Evolutionary conservation across 768 basidiomycete species (phyloP).

Genomic region (Scleroderma bovista): DNA sequence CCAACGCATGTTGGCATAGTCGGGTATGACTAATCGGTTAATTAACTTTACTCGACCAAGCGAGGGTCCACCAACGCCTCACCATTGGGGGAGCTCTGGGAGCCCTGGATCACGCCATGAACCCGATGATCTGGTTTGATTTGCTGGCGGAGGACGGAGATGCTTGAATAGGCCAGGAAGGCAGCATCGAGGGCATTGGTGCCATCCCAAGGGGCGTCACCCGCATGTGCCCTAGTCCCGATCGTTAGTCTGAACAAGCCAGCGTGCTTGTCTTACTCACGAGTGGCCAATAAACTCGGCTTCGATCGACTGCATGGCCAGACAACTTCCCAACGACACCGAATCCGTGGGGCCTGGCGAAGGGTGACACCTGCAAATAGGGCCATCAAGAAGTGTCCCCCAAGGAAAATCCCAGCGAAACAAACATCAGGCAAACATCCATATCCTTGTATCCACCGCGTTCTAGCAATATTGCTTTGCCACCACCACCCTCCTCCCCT

Average conservation of each 20-base stretch:
- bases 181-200: conserved; percentile 86
- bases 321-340: conserved; percentile 46
- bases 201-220: conserved; percentile 81
- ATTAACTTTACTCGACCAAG: neutral
- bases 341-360: conserved; percentile 48
- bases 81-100: conserved; percentile 69
- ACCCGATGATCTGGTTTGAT: conserved; percentile 77
- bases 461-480: conserved; percentile 70
- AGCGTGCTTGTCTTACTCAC: conserved; percentile 34
- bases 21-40: conserved; percentile 63
- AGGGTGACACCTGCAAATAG: conserved; percentile 63
- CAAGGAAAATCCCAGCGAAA: conserved; percentile 3
- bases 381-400: conserved; percentile 9
- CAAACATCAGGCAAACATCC: conserved; percentile 75
- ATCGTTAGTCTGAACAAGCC: neutral
- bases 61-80: conserved; percentile 12
- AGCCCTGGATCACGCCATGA: conserved; percentile 71
- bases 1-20: conserved; percentile 74
- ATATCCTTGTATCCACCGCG: conserved; percentile 75
- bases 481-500: conserved; percentile 79
- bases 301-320: conserved; percentile 58
- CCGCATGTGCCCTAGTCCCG: conserved; percentile 62
- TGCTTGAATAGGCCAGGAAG: conserved; percentile 72
- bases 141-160: conserved; percentile 83
- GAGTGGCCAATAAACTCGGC: conserved; percentile 73